Base-by-base conservation (phyloP, 441 rosid genomes). In the Melastoma candidum region DNA sequence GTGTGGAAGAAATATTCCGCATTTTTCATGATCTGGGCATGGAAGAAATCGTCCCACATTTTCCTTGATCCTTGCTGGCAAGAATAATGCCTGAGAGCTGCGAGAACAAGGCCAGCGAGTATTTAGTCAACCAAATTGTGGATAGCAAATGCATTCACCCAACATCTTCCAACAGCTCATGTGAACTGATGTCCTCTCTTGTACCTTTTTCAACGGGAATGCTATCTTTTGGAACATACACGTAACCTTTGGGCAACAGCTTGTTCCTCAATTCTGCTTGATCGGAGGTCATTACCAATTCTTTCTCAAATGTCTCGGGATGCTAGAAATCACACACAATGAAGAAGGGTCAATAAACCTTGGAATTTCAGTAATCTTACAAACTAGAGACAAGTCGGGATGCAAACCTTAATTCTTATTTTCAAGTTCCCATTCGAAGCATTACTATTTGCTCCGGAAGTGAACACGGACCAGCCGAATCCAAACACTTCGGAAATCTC, bases 211-310 rank as follows among this genome's bases (percentile, higher is more conserved):
- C 97, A 57, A 86, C 85, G 2, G 90, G 86, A 63, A 86, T 79
- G 68, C 84, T 47, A 70, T 87, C 90, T n/a, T 81, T 81, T 17
- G 99, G 99, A 60, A 94, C 76, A 63, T 89, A 89, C 45, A 81
- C 79, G 68, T 81, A 94, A 9, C 99, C 99, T 75, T 83, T 94
- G 6, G 99, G 99, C 49, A 94, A 76, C 66, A 85, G 81, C 71
- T 79, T 81, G 72, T 94, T 94, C 81, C 80, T 89, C 81, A 83
- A 71, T 39, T 92, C 84, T 50, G 99, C 97, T 83, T 94, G 94
- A 71, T 89, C 99, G 29, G 99, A 94, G 29, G 99, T 94, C 99
- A 89, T 93, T 60, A 93, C 81, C 64, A 93, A 62, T 84, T 93
- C 97, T 58, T 89, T 89, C 53, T 87, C 95, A 57, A 94, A 81